Evolutionary conservation across 208 protist species (phyloP).

Genomic region (Wallacemonas sp.): DNA sequence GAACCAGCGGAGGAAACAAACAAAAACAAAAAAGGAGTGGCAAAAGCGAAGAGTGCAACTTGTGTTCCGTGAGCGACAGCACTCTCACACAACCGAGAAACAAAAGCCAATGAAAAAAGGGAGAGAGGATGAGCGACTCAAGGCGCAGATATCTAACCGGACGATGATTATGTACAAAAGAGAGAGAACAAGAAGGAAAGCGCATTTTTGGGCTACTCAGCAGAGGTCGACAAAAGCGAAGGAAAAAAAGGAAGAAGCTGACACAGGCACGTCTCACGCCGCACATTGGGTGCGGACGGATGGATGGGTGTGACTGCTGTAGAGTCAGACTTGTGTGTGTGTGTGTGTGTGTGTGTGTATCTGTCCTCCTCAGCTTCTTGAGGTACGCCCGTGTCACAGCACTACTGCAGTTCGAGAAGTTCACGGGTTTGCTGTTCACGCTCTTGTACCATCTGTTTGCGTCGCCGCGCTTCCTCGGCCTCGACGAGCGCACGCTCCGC

Average conservation of each 20-base stretch:
- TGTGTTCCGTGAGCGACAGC: background rate
- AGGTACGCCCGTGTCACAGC: background rate
- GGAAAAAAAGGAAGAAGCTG: constrained; percentile 8
- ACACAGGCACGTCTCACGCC: no score
- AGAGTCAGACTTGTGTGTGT: background rate
- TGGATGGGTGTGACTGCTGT: no score
- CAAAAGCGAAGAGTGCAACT: background rate
- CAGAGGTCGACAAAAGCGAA: background rate
- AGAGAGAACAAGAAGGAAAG: constrained; percentile 18
- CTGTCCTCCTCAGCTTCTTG: background rate
- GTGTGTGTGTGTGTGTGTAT: background rate
- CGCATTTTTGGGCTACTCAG: background rate
- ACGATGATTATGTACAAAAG: no score
- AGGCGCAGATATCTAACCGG: no score
- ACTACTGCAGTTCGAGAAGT: background rate
- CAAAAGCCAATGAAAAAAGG: background rate
- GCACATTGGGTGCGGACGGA: no score
- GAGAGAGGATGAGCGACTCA: no score
- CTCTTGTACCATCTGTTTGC: constrained; percentile 9
- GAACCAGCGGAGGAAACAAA: constrained; percentile 10
- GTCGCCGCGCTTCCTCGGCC: constrained; percentile 8
- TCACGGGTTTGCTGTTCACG: constrained; percentile 11
- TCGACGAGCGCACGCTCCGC: constrained; percentile 29
- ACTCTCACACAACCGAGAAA: no score
- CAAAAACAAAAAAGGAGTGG: constrained; percentile 4